Evolutionary conservation across 2,329 filamentous ascomycete species (phyloP).

Genomic region (Monilinia laxa): DNA sequence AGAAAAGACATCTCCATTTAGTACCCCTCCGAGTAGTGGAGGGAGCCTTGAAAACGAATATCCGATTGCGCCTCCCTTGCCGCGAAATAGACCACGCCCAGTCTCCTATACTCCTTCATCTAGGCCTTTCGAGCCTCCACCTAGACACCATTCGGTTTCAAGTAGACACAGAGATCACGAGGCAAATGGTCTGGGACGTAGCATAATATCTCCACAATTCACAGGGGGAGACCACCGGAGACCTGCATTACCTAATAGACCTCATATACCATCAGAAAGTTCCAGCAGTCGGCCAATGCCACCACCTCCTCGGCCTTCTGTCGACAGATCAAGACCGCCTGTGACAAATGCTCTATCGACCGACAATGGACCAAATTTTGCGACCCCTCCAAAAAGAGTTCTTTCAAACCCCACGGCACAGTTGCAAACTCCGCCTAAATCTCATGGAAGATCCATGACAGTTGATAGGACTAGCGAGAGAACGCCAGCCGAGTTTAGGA

Average conservation of each 20-base stretch:
- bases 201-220: slow-evolving; percentile 44
- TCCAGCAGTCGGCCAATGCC: slow-evolving; percentile 36
- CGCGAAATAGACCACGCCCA: slow-evolving; percentile 52
- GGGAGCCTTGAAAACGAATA: slow-evolving; percentile 56
- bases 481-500: slow-evolving; percentile 43
- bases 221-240: slow-evolving; percentile 47
- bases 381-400: slow-evolving; percentile 46
- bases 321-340: slow-evolving; percentile 33
- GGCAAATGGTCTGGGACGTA: slow-evolving; percentile 44
- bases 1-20: slow-evolving; percentile 70
- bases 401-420: slow-evolving; percentile 50
- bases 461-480: slow-evolving; percentile 49
- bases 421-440: slow-evolving; percentile 45
- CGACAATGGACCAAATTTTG: slow-evolving; percentile 24
- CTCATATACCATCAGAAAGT: slow-evolving; percentile 38
- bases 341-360: slow-evolving; percentile 24
- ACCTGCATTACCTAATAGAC: slow-evolving; percentile 52
- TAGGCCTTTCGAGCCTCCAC: slow-evolving; percentile 51
- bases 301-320: slow-evolving; percentile 34
- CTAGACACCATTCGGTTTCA: slow-evolving; percentile 51
- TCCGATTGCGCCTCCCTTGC: slow-evolving; percentile 48
- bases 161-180: slow-evolving; percentile 48
- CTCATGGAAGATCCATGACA: slow-evolving; percentile 51
- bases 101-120: slow-evolving; percentile 44
- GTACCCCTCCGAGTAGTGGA: slow-evolving; percentile 75